Conservation (phyloP, 805 yeast species). For the Candida caryicola region DNA sequence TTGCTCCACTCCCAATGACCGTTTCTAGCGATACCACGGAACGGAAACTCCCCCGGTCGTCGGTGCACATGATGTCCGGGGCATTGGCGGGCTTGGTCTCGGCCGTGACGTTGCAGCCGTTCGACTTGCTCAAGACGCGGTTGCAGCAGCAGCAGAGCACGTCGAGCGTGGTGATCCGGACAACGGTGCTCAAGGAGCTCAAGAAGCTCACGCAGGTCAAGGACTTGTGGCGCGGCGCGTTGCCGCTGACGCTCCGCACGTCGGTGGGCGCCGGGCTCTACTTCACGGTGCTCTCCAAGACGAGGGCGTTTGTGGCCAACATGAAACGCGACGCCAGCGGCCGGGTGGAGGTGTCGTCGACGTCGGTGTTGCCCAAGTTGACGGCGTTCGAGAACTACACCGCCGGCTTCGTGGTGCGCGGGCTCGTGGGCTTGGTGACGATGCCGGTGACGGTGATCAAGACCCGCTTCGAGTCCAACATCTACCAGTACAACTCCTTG, state of each 20-base stretch:
- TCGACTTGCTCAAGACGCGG: slow-evolving; percentile 85
- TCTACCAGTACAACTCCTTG: slow-evolving; percentile 67
- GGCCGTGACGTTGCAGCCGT: slow-evolving; percentile 78
- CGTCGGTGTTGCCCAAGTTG: slow-evolving; percentile 66
- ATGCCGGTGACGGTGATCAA: slow-evolving; percentile 95
- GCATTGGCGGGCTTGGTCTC: slow-evolving; percentile 82
- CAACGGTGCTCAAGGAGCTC: slow-evolving; percentile 41
- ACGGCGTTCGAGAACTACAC: slow-evolving; percentile 64
- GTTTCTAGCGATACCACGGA: background rate
- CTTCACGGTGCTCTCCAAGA: slow-evolving; percentile 63
- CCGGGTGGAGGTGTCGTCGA: slow-evolving; percentile 13
- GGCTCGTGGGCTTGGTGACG: slow-evolving; percentile 76
- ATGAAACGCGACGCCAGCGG: slow-evolving; percentile 10
- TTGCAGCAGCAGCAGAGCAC: slow-evolving; percentile 54
- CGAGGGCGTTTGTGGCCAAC: slow-evolving; percentile 51
- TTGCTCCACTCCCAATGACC: background rate
- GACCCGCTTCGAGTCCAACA: slow-evolving; percentile 81
- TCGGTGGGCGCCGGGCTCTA: slow-evolving; percentile 89
- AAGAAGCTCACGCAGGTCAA: slow-evolving; percentile 37
- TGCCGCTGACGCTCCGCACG: slow-evolving; percentile 87
- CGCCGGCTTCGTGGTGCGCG: slow-evolving; percentile 78
- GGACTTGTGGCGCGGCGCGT: slow-evolving; percentile 88
- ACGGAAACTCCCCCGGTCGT: slow-evolving; percentile 8
- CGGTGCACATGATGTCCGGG: slow-evolving; percentile 71
- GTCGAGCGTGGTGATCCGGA: slow-evolving; percentile 18